These are phyloP conservation scores for Colletotrichum echinochloae DNA, from an alignment of 2,329 filamentous ascomycete species.

Conservation along the genomic window DNA sequence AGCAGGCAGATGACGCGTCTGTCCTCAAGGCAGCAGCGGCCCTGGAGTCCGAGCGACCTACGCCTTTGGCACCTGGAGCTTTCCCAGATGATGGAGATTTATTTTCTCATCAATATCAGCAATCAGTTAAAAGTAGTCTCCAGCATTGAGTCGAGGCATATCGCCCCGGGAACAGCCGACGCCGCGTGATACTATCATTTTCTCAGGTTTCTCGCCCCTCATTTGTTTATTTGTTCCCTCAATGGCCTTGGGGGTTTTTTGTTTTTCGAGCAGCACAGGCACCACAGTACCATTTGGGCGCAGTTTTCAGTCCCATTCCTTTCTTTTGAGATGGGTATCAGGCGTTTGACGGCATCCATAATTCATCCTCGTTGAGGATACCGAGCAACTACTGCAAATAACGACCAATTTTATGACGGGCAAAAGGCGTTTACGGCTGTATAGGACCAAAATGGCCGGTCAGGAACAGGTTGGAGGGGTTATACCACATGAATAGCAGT, in stretches of 20 bases:
- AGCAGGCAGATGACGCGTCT: slow-evolving; percentile 10
- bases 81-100: slow-evolving; percentile 32
- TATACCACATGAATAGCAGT: slow-evolving; percentile 8
- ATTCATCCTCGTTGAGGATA: slow-evolving; percentile 29
- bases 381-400: slow-evolving; percentile 18
- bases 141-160: slow-evolving; percentile 25
- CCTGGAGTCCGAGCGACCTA: slow-evolving; percentile 20
- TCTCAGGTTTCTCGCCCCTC: not conserved
- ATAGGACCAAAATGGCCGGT: slow-evolving; percentile 16
- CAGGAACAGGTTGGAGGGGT: not conserved
- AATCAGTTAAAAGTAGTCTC: slow-evolving; percentile 26
- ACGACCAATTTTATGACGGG: slow-evolving; percentile 34
- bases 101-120: slow-evolving; percentile 26
- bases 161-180: slow-evolving; percentile 15
- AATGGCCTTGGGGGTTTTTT: slow-evolving; percentile 11
- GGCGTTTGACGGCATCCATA: slow-evolving; percentile 29
- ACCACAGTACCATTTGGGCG: slow-evolving; percentile 6
- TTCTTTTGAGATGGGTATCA: slow-evolving; percentile 15
- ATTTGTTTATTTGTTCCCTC: not conserved
- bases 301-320: not conserved
- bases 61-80: slow-evolving; percentile 32
- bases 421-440: slow-evolving; percentile 35
- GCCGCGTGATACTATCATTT: slow-evolving; percentile 33
- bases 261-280: not conserved
- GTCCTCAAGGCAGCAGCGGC: slow-evolving; percentile 4